Base-by-base conservation (phyloP, 306 rosid species). In the Casuarina equisetifolia region DNA sequence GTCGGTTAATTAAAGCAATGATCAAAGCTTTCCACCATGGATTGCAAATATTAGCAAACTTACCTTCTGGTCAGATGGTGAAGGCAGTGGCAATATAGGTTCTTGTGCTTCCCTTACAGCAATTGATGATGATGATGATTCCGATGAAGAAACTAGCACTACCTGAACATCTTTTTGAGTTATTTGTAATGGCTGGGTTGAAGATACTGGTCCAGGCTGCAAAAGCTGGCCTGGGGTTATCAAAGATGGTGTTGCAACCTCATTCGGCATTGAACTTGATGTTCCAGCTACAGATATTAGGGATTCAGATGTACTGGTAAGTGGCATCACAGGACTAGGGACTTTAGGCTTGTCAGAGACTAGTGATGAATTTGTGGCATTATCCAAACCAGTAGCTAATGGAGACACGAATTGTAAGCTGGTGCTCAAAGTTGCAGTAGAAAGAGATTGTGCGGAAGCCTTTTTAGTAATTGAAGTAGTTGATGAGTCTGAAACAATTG, bases 181-280 rank as follows among this genome's bases (percentile, higher is more conserved):
- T 16, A 71, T 67, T n/a, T 73, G 70, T 39, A 50, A 43, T 68
- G 79, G 55, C 62, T 25, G 54, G 42, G 61, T 17, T 19, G 72
- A 57, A 72, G 81, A 62, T 50, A 52, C 74, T 63, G 85, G 70
- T 13, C 76, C 54, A 71, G 59, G 50, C 63, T 76, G 84, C 72
- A 81, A 76, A 70, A 70, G 77, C 53, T 76, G 84, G 77, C 73
- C 74, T 45, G 84, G 84, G 43, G 84, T 81, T 25, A 81, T 57
- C 76, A 81, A 62, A 61, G 80, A 69, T 17, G 74, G 77, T 61
- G 25, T 45, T 40, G 64, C 42, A 67, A 70, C 79, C 73, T 74
- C 84, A 80, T 74, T 80, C 51, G 40, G 20, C 38, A 39, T 48
- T 58, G 79, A 74, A 75, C 64, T 80, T 53, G 84, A 36, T 9